A percentile compares a stretch with the other conserved stretches of the same genome.
Conservation (phyloP, 805 yeast species). For the Candida berthetii region DNA sequence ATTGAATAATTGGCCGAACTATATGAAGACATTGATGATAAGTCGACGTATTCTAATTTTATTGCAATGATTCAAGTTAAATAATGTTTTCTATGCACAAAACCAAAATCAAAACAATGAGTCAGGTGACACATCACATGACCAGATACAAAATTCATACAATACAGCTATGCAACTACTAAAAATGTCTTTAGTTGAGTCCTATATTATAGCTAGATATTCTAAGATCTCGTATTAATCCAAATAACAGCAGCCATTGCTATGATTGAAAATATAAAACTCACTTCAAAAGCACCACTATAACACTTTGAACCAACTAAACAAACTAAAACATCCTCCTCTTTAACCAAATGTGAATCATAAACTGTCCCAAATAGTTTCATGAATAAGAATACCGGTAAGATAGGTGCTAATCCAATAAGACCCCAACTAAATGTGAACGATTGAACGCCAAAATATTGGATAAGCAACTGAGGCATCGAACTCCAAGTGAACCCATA, state of each 20-base stretch:
- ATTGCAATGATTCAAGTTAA: too few species aligned
- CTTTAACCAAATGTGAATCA: constrained; percentile 35
- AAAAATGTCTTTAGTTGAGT: too few species aligned
- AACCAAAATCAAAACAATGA: too few species aligned
- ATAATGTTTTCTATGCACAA: too few species aligned
- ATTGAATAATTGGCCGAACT: too few species aligned
- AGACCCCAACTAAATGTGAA: constrained; percentile 75
- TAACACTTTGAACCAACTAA: constrained; percentile 24
- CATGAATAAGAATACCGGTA: constrained; percentile 56
- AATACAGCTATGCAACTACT: too few species aligned
- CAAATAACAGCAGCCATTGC: constrained; percentile 1
- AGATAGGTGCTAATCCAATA: constrained; percentile 58
- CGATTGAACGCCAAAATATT: constrained; percentile 60
- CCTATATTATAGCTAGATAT: too few species aligned
- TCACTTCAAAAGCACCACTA: constrained; percentile 32
- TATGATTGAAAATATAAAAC: constrained; percentile 23
- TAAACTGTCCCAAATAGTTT: constrained; percentile 57
- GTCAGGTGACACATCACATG: too few species aligned
- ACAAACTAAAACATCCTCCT: constrained; percentile 14
- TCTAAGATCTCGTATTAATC: neutral
- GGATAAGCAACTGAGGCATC: constrained; percentile 72
- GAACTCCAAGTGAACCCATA: constrained; percentile 72
- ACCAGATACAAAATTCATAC: too few species aligned
- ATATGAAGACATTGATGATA: too few species aligned
- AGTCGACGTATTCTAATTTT: too few species aligned